Base-by-base conservation (phyloP, 2,329 filamentous ascomycete species). In the Talaromyces sp. region DNA sequence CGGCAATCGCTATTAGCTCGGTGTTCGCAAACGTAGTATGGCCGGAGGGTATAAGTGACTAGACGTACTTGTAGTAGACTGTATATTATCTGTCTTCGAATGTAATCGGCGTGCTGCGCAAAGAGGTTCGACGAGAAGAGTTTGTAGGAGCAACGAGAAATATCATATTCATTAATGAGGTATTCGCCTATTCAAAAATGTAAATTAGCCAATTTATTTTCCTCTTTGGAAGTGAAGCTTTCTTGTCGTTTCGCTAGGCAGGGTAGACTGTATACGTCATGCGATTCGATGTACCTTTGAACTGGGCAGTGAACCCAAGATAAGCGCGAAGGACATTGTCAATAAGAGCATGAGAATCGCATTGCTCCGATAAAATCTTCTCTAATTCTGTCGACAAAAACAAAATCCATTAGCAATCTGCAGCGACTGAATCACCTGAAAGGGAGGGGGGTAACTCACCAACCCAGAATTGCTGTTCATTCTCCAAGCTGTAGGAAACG, bases 11-110 rank as follows among this genome's bases (percentile, higher is more conserved):
- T n/a, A 62, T 62, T 62, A 62, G 60, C 25, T 40, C 25, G 22
- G 25, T 31, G 5, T n/a, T 53, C 27, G 17, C 17, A 25, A 43
- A 15, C 11, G 31, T 38, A 36, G 31, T 36, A 36, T 56, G 29
- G 27, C 17, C 27, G 27, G 51, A 34, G 10, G n/a, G 64, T 36
- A 25, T 27, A 36, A 13, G 25, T 2, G 17, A n/a, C 8, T 6
- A n/a, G 3, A 68, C 76, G 56, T 78, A 88, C 86, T 80, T 89
- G 86, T 62, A 97, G 81, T 61, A 99, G 83, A 76, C 92, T 93
- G 78, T 96, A 93, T 69, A 98, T 88, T 73, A 99, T 92, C 80
- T 98, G 95, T 53, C 88, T 91, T 68, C 94, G 91, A 68, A 98
- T 91, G 79, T 99, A 98, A 65, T 92, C 89, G 70, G 87, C 86